phyloP scores from a whole-genome alignment of 164 flowering plant genomes.

The Annona squamosa region DNA sequence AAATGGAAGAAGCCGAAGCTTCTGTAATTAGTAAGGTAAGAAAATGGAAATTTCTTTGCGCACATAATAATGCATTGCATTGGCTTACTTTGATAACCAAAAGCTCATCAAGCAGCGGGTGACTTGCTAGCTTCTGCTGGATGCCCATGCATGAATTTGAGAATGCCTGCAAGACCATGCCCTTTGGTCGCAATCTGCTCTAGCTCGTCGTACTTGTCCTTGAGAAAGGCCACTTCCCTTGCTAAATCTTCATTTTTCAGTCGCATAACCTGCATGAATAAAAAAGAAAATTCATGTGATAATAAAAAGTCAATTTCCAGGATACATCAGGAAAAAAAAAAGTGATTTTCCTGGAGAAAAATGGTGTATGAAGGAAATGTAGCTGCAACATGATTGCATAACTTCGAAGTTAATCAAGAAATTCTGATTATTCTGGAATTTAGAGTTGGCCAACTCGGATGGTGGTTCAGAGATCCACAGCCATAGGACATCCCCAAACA shows the following conservation, averaged over 20 bases:
- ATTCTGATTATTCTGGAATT: background rate
- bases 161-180: slow-evolving; percentile 46
- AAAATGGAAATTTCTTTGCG: background rate
- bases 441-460: background rate
- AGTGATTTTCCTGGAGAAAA: too few species aligned
- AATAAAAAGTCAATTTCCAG: too few species aligned
- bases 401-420: background rate
- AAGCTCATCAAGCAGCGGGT: slow-evolving; percentile 9
- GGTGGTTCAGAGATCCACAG: background rate
- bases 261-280: slow-evolving; percentile 42
- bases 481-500: background rate
- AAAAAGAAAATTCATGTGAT: background rate
- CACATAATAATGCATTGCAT: background rate
- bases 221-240: slow-evolving; percentile 47
- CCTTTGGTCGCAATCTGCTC: slow-evolving; percentile 52
- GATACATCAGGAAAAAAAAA: too few species aligned
- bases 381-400: too few species aligned
- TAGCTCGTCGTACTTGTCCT: slow-evolving; percentile 42
- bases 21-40: background rate
- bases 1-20: background rate
- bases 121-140: slow-evolving; percentile 23
- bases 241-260: slow-evolving; percentile 46
- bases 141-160: slow-evolving; percentile 30
- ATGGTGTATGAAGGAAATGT: too few species aligned
- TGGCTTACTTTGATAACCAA: background rate